These are phyloP conservation scores for Solanum arcanum DNA, from an alignment of 257 asterid species.

Conservation along the genomic window DNA sequence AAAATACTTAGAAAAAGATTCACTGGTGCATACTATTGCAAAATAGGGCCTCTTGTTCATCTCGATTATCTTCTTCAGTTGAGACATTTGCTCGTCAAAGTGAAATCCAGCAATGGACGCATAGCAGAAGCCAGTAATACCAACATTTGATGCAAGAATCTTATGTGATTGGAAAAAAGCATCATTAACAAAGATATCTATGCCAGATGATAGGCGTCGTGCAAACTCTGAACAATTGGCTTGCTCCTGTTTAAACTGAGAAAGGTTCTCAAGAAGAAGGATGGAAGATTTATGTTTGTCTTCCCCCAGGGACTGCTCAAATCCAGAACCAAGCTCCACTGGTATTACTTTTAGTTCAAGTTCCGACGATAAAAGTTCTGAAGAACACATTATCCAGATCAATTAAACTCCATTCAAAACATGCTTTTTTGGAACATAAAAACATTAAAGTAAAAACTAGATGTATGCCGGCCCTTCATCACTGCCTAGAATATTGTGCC, in stretches of 20 bases:
- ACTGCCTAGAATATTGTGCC: neutral
- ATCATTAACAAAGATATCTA: constrained; percentile 83
- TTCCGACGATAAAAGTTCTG: constrained; percentile 53
- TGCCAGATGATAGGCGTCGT: constrained; percentile 46
- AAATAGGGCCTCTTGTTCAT: constrained; percentile 42
- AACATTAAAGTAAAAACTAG: no score
- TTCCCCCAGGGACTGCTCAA: constrained; percentile 15
- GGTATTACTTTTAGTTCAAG: constrained; percentile 64
- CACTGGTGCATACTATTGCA: constrained; percentile 53
- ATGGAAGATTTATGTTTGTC: constrained; percentile 20
- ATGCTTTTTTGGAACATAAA: neutral
- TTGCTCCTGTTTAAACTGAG: constrained; percentile 48
- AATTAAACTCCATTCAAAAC: neutral
- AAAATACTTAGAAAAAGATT: constrained; percentile 4
- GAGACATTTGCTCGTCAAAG: constrained; percentile 53
- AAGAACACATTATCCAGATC: constrained; percentile 7
- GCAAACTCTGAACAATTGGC: constrained; percentile 65
- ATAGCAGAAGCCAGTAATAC: constrained; percentile 55
- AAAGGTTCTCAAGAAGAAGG: constrained; percentile 64
- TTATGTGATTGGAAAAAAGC: constrained; percentile 76
- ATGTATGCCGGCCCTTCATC: neutral
- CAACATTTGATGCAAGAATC: constrained; percentile 85
- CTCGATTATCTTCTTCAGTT: constrained; percentile 46
- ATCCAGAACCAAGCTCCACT: constrained; percentile 19
- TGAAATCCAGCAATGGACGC: constrained; percentile 70